phyloP scores from a whole-genome alignment of 2,329 filamentous ascomycete genomes.

The Phaeosphaeria sp. region DNA sequence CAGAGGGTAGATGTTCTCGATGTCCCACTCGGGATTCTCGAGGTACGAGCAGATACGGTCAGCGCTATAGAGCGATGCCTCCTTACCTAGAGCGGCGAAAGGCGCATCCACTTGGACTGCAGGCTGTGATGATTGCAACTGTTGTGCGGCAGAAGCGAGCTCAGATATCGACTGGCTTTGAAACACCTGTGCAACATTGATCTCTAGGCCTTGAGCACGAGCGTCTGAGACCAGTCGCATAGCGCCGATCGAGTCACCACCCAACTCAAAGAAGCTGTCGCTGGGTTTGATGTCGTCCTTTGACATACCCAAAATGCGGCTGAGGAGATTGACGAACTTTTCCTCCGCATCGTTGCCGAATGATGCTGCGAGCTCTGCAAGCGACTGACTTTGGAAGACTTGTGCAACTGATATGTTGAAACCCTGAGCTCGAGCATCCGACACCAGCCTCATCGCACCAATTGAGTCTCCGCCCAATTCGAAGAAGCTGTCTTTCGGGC shows the following conservation, averaged over 20 bases:
- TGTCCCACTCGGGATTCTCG: constrained; percentile 57
- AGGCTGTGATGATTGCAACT: constrained; percentile 27
- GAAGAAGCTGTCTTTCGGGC: constrained; percentile 52
- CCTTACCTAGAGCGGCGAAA: constrained; percentile 59
- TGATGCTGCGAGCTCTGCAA: constrained; percentile 61
- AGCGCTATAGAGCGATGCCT: constrained; percentile 55
- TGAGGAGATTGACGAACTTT: constrained; percentile 35
- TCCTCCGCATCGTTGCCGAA: constrained; percentile 47
- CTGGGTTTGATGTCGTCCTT: constrained; percentile 44
- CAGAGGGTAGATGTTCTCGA: constrained; percentile 65
- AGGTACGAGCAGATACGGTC: constrained; percentile 61
- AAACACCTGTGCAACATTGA: constrained; percentile 57
- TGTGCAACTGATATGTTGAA: constrained; percentile 51
- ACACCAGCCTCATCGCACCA: constrained; percentile 54
- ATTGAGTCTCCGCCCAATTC: constrained; percentile 56
- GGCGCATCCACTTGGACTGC: constrained; percentile 47
- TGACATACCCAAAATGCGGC: constrained; percentile 38
- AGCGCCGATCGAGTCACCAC: constrained; percentile 56
- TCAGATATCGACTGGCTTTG: constrained; percentile 49
- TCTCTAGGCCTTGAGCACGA: constrained; percentile 43
- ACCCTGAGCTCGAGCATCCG: constrained; percentile 45
- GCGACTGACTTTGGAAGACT: constrained; percentile 52
- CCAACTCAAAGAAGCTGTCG: constrained; percentile 56
- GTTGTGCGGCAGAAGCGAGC: constrained; percentile 38
- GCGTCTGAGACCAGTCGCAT: constrained; percentile 54